These are phyloP conservation scores for Inga oerstediana DNA, from an alignment of 306 rosid genomes.

Conservation along the genomic window DNA sequence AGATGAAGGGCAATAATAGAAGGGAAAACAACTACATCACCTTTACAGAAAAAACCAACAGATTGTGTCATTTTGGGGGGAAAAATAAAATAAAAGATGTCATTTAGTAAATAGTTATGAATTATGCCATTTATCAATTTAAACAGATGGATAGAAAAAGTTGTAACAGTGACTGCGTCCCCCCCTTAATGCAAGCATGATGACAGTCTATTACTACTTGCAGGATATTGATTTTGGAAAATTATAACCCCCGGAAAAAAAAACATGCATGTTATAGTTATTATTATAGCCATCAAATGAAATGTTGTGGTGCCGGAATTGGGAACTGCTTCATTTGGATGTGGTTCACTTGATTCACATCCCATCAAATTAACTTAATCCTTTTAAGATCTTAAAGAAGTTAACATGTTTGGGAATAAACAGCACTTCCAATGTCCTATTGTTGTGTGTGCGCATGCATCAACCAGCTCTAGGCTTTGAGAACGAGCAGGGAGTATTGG, in stretches of 20 bases:
- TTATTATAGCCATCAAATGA: background rate
- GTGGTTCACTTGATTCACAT: background rate
- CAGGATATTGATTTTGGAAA: background rate
- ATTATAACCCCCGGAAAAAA: background rate
- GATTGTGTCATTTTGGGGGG: background rate
- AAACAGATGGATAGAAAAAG: background rate
- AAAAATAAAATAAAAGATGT: background rate
- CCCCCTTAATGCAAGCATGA: background rate
- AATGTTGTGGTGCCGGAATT: background rate
- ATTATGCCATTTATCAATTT: background rate
- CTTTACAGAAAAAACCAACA: constrained; percentile 9
- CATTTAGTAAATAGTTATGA: background rate
- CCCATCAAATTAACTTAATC: background rate
- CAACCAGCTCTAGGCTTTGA: constrained; percentile 2
- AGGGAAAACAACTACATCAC: background rate
- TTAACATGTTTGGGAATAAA: background rate
- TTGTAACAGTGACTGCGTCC: background rate
- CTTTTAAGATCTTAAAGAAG: background rate
- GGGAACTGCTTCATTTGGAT: background rate
- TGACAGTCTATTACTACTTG: background rate
- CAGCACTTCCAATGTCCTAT: background rate
- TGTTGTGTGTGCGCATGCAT: background rate
- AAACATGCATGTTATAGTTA: background rate
- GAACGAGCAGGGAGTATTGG: background rate
- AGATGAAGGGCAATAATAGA: background rate